Percentiles rank a stretch among this genome's conserved stretches.
phyloP scores from a whole-genome alignment of 192 early-diverging fungal genomes.

The Chytriomyces sp. region DNA sequence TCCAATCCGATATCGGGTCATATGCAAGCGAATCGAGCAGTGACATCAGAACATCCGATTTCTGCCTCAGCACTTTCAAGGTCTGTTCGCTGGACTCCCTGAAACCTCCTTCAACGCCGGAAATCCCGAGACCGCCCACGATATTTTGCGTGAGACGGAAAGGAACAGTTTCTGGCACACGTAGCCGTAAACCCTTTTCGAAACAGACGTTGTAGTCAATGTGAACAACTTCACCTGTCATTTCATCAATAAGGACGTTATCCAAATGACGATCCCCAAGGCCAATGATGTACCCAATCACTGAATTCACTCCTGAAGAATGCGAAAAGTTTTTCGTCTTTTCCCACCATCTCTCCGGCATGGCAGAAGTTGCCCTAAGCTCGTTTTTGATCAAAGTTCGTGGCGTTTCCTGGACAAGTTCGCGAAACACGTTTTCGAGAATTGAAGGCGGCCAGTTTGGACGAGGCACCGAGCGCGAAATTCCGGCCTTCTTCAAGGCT shows the following conservation, averaged over 20 bases:
- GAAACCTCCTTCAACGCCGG: slow-evolving; percentile 55
- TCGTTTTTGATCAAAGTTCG: slow-evolving; percentile 67
- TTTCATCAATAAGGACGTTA: slow-evolving; percentile 66
- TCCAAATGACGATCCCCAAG: slow-evolving; percentile 78
- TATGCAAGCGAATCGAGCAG: slow-evolving; percentile 62
- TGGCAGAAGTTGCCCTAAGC: slow-evolving; percentile 62
- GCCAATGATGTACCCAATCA: slow-evolving; percentile 70
- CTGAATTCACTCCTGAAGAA: slow-evolving; percentile 66
- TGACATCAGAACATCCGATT: slow-evolving; percentile 53
- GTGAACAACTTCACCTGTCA: slow-evolving; percentile 63
- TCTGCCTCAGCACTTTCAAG: slow-evolving; percentile 45
- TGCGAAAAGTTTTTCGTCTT: slow-evolving; percentile 53
- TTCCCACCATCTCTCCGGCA: slow-evolving; percentile 44
- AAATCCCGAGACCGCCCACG: slow-evolving; percentile 44
- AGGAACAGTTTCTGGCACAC: slow-evolving; percentile 76
- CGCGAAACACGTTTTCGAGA: slow-evolving; percentile 61
- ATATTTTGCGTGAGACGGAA: slow-evolving; percentile 72
- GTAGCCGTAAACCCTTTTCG: slow-evolving; percentile 65
- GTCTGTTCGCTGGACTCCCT: slow-evolving; percentile 46
- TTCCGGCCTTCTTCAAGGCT: slow-evolving; percentile 60
- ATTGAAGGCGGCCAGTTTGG: slow-evolving; percentile 72
- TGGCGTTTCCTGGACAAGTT: slow-evolving; percentile 70
- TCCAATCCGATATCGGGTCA: slow-evolving; percentile 67
- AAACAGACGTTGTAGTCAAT: slow-evolving; percentile 83
- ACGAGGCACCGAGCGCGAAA: slow-evolving; percentile 60